Evolutionary conservation across 352 stramenopile genomes (phyloP), one percentile per base, ranked within the genome.

Genomic region (Peronospora belbahrii): DNA sequence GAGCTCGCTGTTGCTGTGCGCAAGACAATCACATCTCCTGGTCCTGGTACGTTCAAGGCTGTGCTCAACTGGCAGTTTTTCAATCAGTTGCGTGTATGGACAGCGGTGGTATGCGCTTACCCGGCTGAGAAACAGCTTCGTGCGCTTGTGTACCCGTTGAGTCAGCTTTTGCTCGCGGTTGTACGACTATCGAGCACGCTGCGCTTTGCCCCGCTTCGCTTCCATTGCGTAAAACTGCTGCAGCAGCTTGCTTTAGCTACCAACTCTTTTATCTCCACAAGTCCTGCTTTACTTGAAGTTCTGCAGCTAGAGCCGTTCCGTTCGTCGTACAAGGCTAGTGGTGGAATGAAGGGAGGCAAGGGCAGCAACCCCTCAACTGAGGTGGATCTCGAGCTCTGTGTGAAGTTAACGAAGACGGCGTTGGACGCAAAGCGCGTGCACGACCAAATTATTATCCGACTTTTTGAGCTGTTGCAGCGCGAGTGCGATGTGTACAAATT

Each of bases 11-110:
- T 99, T 44, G 89, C 97, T 62, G 78, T 99, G 37, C 84, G 97
- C 48, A 94, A 95, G 42, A 97, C 95, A 10, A 94, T 98, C 61
- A 90, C 83, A 42, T 93, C 96, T 43, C 95, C 95, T n/a, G 94
- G 84, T 17, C 67, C 83, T 2, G 88, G 97, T 42, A 78, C 78
- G 15, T 84, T 96, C 55, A 79, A 90, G 65, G 54, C 54, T 43
- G 74, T 97, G 20, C 93, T 97, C 47, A 97, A 95, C 64, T 99
- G 96, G 97, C 96, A 99, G 68, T 99, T 97, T 49, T 78, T 98
- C 44, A 97, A 98, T 70, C 97, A 96, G 53, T 58, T 98, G 22
- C 94, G 94, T 38, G 70, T 98, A 3, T 99, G 95, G 96, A 89
- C 90, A 28, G 95, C 95, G 4, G 94, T 99, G 1, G 71, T 98